Conservation (phyloP, 2,329 filamentous ascomycete species). For the Sporothrix dimorphospora region DNA sequence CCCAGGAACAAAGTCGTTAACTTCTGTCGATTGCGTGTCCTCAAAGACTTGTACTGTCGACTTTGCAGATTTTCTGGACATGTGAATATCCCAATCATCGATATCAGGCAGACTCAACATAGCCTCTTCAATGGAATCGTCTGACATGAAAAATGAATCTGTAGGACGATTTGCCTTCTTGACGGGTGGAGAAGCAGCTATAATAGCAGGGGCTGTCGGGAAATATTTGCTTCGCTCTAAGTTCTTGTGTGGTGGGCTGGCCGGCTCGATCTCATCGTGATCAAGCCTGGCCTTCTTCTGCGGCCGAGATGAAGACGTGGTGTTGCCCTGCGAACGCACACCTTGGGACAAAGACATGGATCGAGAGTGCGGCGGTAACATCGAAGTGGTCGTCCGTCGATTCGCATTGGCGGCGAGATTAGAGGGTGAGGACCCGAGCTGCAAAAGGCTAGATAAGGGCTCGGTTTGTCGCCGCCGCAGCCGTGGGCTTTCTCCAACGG, state of each 20-base stretch:
- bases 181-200: neutral
- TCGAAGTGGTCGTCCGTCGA: slow-evolving; percentile 25
- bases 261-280: slow-evolving; percentile 43
- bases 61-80: slow-evolving; percentile 41
- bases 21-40: slow-evolving; percentile 37
- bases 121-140: slow-evolving; percentile 61
- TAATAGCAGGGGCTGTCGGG: slow-evolving; percentile 35
- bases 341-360: slow-evolving; percentile 11
- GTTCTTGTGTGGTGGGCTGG: slow-evolving; percentile 32
- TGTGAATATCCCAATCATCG: slow-evolving; percentile 48
- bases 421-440: slow-evolving; percentile 16
- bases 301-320: slow-evolving; percentile 43
- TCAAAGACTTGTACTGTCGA: slow-evolving; percentile 47
- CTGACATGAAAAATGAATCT: slow-evolving; percentile 55
- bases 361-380: slow-evolving; percentile 21
- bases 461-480: slow-evolving; percentile 56
- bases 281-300: slow-evolving; percentile 62
- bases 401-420: neutral
- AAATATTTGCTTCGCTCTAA: slow-evolving; percentile 60
- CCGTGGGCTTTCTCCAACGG: slow-evolving; percentile 44
- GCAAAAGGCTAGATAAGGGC: slow-evolving; percentile 52
- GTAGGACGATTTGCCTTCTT: slow-evolving; percentile 35
- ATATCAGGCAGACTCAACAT: slow-evolving; percentile 56
- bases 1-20: slow-evolving; percentile 11
- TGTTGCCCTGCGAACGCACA: neutral